Base-by-base conservation (phyloP, 2,329 filamentous ascomycete species). In the Fusarium multiceps region DNA sequence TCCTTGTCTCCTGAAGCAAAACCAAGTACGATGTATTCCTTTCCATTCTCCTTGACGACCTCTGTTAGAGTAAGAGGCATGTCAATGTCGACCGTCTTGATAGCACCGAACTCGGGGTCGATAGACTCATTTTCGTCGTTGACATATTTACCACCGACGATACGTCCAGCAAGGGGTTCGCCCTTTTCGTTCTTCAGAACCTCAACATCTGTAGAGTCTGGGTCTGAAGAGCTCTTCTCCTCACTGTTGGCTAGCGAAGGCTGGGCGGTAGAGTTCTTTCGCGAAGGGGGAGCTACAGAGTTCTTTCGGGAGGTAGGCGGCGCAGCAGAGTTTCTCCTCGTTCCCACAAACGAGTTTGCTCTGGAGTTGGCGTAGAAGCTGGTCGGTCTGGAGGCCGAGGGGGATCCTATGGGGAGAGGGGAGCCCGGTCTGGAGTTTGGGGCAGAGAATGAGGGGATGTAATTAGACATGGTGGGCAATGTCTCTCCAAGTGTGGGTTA, bases 1-100 rank as follows among this genome's bases (percentile, higher is more conserved):
- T 73, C 71, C 30, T 71, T 69, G 14, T 73, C 71, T 1, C 70
- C 71, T 3, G 68, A 63, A 11, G 71, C 70, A 43, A 73, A 72
- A 6, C 69, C 69, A 28, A 72, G 50, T 4, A 72, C 69, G 18
- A 72, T 66, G 7, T 72, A 72, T 21, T 72, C 69, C 37, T 72
- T 72, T 14, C 69, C 69, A 10, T 64, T 56, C 41, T 72, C 69
- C 0, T 63, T 55, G 12, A 72, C 59, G 12, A 69, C 10, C 7
- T 72, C 68, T 2, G 69, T 72, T 10, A 72, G 27, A 0, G 69
- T 72, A 23, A 72, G 68, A 21, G 69, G 69, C 66, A 72, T 63
- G 12, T 72, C 69, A 7, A 72, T 64, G 16, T 72, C 69, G 45
- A 72, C 69, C 5, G 61, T 63, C 46, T 63, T 72, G 46, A 72